Percentiles rank a stretch among this genome's conserved stretches.
Conservation (phyloP, 2,329 filamentous ascomycete genomes). For the Paracoccidioides brasiliensis region DNA sequence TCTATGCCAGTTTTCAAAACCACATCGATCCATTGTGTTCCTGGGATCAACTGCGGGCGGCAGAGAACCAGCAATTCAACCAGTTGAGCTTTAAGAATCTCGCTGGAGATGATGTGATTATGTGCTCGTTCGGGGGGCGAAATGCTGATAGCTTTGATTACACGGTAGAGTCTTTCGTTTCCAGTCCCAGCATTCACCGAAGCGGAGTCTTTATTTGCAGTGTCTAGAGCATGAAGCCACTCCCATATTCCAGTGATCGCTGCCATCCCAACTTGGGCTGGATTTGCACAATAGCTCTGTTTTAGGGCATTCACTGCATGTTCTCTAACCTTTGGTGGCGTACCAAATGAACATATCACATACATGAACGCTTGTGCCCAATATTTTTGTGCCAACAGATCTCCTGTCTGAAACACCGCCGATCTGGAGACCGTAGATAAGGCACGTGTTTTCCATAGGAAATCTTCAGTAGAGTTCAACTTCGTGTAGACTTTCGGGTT, state of each 20-base stretch:
- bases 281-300: slow-evolving; percentile 48
- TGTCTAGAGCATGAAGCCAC: slow-evolving; percentile 56
- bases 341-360: slow-evolving; percentile 49
- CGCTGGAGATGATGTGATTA: slow-evolving; percentile 30
- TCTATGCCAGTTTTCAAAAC: slow-evolving; percentile 71
- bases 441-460: slow-evolving; percentile 62
- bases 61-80: slow-evolving; percentile 66
- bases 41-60: slow-evolving; percentile 62
- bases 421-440: slow-evolving; percentile 48
- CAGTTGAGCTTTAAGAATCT: slow-evolving; percentile 54
- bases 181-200: slow-evolving; percentile 53
- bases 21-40: slow-evolving; percentile 75
- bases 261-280: slow-evolving; percentile 46
- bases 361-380: slow-evolving; percentile 87
- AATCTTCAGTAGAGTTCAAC: slow-evolving; percentile 58
- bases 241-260: slow-evolving; percentile 66
- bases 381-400: slow-evolving; percentile 41
- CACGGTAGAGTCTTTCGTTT: slow-evolving; percentile 48
- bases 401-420: slow-evolving; percentile 38
- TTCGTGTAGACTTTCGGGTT: slow-evolving; percentile 79
- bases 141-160: slow-evolving; percentile 35
- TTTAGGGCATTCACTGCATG: slow-evolving; percentile 51
- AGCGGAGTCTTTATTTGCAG: slow-evolving; percentile 65
- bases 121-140: slow-evolving; percentile 16
- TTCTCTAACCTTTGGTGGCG: slow-evolving; percentile 51